Evolutionary conservation across 176 grass and related monocot genomes (phyloP), one percentile per base, ranked within the genome.

Genomic region (Phragmites australis): DNA sequence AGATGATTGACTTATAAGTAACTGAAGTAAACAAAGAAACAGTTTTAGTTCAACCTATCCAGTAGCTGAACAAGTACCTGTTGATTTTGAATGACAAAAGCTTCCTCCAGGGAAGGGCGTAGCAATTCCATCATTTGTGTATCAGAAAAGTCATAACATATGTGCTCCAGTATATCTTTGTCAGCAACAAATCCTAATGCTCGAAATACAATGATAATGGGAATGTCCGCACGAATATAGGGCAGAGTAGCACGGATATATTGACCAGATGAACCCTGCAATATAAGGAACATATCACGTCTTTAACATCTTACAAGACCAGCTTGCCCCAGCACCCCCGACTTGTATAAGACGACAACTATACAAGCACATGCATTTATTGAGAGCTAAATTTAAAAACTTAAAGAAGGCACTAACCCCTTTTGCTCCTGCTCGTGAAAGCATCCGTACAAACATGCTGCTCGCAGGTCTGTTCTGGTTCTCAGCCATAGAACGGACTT

Each of bases 51-150:
- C 46, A 54, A 39, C 47, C n/a, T 32, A n/a, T 80, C 61, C 22
- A 81, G 26, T 64, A 76, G 57, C 9, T 31, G 32, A 75, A 65
- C 29, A 83, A 75, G 65, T 86, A 95, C 96, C 93, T 95, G 96
- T 64, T 99, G 96, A 84, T 99, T 99, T 89, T 99, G 96, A 68
- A 99, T 99, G 69, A 95, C 92, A 68, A 95, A 95, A 83, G 96
- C 96, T 81, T 99, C 96, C 76, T 95, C 96, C 43, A 98, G 66
- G 72, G 96, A 98, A 65, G 96, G 96, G 13, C 96, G 74, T 42
- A 99, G 66, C 64, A 99, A 82, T 82, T 99, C 96, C 96, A 99
- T 99, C 96, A 99, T 99, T 89, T 99, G 92, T 57, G 92, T 91
- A 87, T 99, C 96, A 53, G 88, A 87, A 43, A 99, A 99, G 68